phyloP scores from a whole-genome alignment of 176 grass and related monocot genomes.

The Eragrostis nindensis region DNA sequence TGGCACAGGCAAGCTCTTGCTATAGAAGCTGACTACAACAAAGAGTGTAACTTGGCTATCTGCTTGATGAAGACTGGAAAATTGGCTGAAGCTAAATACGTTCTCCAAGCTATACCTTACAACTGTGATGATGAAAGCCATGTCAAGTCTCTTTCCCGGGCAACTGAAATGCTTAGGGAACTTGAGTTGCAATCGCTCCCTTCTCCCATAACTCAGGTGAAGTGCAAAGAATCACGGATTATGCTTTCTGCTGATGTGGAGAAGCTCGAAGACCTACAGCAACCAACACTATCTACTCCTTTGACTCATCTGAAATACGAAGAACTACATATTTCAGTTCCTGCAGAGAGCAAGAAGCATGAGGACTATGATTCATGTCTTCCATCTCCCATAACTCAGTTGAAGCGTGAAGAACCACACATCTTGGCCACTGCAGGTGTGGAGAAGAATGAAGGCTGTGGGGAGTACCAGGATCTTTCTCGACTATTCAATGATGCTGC shows the following conservation, averaged over 20 bases:
- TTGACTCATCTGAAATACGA: constrained; percentile 35
- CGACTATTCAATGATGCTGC: constrained; percentile 54
- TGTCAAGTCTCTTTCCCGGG: constrained; percentile 56
- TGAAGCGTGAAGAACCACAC: constrained; percentile 43
- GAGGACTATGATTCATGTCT: constrained; percentile 34
- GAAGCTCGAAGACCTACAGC: constrained; percentile 39
- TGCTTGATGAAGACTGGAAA: constrained; percentile 75
- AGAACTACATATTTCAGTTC: constrained; percentile 32
- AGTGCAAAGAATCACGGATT: constrained; percentile 39
- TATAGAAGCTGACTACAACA: constrained; percentile 66
- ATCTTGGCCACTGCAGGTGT: constrained; percentile 11
- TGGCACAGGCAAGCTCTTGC: constrained; percentile 74
- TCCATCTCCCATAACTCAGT: constrained; percentile 54
- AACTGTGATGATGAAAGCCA: constrained; percentile 50
- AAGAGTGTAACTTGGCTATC: constrained; percentile 75
- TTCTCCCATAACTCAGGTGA: constrained; percentile 51
- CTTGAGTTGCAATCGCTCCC: constrained; percentile 47
- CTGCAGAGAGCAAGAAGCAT: constrained; percentile 33
- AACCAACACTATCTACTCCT: constrained; percentile 34
- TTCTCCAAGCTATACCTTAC: constrained; percentile 54
- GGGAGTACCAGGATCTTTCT: constrained; percentile 44
- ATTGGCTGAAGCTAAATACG: constrained; percentile 56
- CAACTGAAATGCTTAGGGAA: constrained; percentile 52
- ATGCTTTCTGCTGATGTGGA: constrained; percentile 36
- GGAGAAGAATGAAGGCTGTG: constrained; percentile 28